phyloP scores from a whole-genome alignment of 78 protist genomes.

The Dictyostelium discoideum region DNA sequence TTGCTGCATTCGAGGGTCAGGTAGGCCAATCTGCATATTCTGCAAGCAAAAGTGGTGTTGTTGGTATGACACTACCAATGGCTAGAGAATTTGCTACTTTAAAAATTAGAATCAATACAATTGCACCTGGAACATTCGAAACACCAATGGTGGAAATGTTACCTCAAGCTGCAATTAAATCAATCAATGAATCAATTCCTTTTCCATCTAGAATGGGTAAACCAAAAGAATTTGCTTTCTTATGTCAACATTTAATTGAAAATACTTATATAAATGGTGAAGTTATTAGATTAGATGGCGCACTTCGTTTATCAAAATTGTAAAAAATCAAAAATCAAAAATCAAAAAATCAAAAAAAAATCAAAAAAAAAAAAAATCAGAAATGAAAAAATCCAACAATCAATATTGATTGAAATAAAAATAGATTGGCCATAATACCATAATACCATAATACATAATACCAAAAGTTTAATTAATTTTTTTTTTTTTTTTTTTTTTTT shows the following conservation, averaged over 20 bases:
- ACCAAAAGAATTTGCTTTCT: conserved; percentile 83
- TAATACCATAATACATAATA: too few species aligned
- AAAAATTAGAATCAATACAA: conserved; percentile 90
- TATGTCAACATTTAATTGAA: conserved; percentile 76
- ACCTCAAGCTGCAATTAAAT: conserved; percentile 63
- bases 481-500: too few species aligned
- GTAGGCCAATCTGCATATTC: conserved; percentile 93
- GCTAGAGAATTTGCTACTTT: conserved; percentile 84
- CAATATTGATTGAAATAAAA: too few species aligned
- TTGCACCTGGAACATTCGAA: conserved; percentile 90
- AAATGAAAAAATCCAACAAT: too few species aligned
- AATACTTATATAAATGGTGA: conserved; percentile 91
- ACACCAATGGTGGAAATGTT: conserved; percentile 86
- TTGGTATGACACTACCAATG: conserved; percentile 88
- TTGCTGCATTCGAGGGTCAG: conserved; percentile 94
- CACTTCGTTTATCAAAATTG: conserved; percentile 38
- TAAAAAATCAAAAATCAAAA: neutral
- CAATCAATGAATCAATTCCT: conserved; percentile 33
- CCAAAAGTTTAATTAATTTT: too few species aligned
- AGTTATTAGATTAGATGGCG: conserved; percentile 92
- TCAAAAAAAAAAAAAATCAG: too few species aligned
- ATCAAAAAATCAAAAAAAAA: neutral
- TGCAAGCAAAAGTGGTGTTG: conserved; percentile 88
- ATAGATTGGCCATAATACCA: too few species aligned
- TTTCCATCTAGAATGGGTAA: conserved; percentile 89